A percentile compares a stretch with the other conserved stretches of the same genome.
Evolutionary conservation across 352 stramenopile species (phyloP).

Genomic region (Globisporangium rhizosaccharum): DNA sequence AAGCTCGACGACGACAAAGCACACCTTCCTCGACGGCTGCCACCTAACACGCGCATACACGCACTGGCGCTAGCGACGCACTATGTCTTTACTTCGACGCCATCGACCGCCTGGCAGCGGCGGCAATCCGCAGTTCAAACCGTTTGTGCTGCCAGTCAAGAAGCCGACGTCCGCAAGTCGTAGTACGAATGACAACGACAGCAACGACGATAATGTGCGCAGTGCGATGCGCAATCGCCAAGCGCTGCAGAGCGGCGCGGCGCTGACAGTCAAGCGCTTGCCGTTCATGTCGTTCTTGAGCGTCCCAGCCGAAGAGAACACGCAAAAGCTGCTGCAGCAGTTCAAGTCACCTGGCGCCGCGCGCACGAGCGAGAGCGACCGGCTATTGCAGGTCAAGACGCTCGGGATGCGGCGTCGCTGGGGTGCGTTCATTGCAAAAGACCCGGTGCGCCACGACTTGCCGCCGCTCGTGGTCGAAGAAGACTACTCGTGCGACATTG

Average conservation of each 20-base stretch:
- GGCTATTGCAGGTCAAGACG: slow-evolving; percentile 75
- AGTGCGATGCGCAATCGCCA: slow-evolving; percentile 42
- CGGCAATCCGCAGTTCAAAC: slow-evolving; percentile 52
- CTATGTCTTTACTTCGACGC: slow-evolving; percentile 52
- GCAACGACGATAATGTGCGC: slow-evolving; percentile 22
- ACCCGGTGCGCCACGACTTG: slow-evolving; percentile 61
- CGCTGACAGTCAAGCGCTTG: slow-evolving; percentile 65
- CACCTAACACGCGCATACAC: too few species aligned
- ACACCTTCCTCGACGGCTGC: not conserved
- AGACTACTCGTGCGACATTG: slow-evolving; percentile 26
- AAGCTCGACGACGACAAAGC: too few species aligned
- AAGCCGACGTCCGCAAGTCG: not conserved
- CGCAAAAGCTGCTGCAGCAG: slow-evolving; percentile 46
- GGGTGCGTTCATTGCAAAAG: slow-evolving; percentile 35
- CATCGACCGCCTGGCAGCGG: slow-evolving; percentile 12
- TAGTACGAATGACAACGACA: slow-evolving; percentile 18
- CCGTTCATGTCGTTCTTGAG: slow-evolving; percentile 82
- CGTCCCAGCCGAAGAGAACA: slow-evolving; percentile 45
- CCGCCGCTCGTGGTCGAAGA: slow-evolving; percentile 61
- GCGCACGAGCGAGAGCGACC: slow-evolving; percentile 69
- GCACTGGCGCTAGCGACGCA: not conserved
- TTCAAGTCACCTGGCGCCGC: slow-evolving; percentile 78
- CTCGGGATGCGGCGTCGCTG: slow-evolving; percentile 75
- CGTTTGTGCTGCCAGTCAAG: slow-evolving; percentile 71
- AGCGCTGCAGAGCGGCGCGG: slow-evolving; percentile 41